Base-by-base conservation (phyloP, 495 filamentous ascomycete genomes). In the Bathelium albidoporum region DNA sequence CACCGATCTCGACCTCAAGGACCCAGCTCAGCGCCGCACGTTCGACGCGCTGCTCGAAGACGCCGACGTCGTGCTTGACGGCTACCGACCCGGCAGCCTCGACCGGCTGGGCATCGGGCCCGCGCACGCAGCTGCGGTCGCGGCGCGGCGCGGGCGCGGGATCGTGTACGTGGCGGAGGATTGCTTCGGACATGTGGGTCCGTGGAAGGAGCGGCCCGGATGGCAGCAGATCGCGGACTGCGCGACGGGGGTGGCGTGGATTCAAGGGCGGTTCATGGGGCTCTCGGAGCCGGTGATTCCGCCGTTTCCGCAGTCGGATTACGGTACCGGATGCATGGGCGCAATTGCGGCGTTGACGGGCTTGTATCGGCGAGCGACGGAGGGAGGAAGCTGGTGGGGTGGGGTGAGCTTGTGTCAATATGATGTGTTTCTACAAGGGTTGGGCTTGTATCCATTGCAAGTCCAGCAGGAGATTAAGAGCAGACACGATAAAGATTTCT, bases 291-390 rank as follows among this genome's bases (percentile, higher is more conserved):
- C 88, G 2, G 82, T 90, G n/a, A 83, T 90, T 0, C 89, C 88
- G 58, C 87, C 87, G 0, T 91, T 90, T 73, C 89, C 88, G 26
- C 90, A 89, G 77, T 89, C 85, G 41, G 89, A 91, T 74, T 91
- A 93, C 72, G 85, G 88, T 32, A 89, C 88, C 1, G 88, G 74
- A 1, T 70, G 68, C 49, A 74, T 72, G 65, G 75, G 75, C 0
- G 61, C 64, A 0, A 71, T 68, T 32, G 76, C 69, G 10, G 67
- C 74, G 9, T 45, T 79, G 9, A 62, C 72, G 22, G 77, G 73
- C 2, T 41, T 77, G 26, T 69, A 74, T 34, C 59, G 66, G 31
- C 71, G 77, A 34, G 77, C 65, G 10, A 65, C 70, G 53, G 34
- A 70, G 12, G 77, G 76, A 11, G 77, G 76, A 2, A 55, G 49